Conservation (phyloP, 2,329 filamentous ascomycete species). For the Neurospora sp. region DNA sequence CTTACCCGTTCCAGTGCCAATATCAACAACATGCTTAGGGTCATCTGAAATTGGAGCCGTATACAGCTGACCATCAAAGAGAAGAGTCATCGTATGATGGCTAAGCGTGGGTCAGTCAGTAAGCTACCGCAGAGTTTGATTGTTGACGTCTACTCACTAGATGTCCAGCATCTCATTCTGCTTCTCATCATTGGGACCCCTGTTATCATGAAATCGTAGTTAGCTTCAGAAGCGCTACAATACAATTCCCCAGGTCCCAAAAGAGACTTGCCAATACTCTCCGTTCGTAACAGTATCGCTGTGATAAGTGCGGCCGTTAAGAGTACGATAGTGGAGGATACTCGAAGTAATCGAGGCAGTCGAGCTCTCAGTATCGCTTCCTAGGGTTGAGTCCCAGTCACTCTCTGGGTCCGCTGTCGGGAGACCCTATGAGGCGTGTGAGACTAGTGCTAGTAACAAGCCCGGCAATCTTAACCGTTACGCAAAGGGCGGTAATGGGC, state of each 20-base stretch:
- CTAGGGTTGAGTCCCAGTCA: neutral
- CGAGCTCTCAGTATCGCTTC: neutral
- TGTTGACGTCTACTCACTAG: constrained; percentile 4
- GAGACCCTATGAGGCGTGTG: neutral
- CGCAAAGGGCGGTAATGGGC: too few relatives aligned
- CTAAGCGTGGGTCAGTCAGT: neutral
- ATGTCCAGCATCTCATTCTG: constrained; percentile 10
- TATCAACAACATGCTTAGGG: constrained; percentile 2
- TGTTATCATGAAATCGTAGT: neutral
- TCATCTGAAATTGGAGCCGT: neutral
- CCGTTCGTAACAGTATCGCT: neutral
- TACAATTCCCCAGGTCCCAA: too few relatives aligned
- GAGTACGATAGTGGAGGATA: constrained; percentile 5
- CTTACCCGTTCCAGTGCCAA: constrained; percentile 4
- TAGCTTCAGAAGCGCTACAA: too few relatives aligned
- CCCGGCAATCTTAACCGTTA: constrained; percentile 14
- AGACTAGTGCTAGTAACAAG: constrained; percentile 17
- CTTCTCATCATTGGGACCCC: constrained; percentile 16
- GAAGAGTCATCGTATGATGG: constrained; percentile 1
- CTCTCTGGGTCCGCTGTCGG: neutral
- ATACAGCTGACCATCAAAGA: neutral
- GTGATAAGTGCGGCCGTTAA: constrained; percentile 10
- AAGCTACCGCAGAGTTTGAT: neutral
- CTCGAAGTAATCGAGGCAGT: constrained; percentile 3
- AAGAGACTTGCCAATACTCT: neutral